These are phyloP conservation scores for Thelonectria olida DNA, from an alignment of 2,329 filamentous ascomycete species.

Conservation along the genomic window DNA sequence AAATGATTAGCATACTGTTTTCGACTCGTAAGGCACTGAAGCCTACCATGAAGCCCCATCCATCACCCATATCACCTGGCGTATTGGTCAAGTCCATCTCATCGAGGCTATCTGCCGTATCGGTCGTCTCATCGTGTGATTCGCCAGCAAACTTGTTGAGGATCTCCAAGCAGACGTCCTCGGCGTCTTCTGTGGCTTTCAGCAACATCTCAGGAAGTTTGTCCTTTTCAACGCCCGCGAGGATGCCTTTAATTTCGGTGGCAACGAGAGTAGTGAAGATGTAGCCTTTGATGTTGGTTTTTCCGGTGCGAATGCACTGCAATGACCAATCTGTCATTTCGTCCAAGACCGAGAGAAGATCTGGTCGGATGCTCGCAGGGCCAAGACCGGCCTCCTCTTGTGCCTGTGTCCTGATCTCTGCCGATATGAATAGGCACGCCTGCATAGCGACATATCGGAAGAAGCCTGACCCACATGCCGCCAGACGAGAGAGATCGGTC, in stretches of 20 bases:
- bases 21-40: background rate
- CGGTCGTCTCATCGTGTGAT: conserved; percentile 3
- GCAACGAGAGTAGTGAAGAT: conserved; percentile 46
- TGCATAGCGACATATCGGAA: conserved; percentile 49
- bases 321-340: conserved; percentile 53
- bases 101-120: background rate
- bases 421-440: conserved; percentile 47
- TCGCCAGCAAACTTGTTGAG: conserved; percentile 43
- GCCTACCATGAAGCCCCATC: conserved; percentile 41
- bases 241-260: conserved; percentile 54
- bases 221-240: conserved; percentile 45
- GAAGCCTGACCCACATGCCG: conserved; percentile 51
- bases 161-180: conserved; percentile 44
- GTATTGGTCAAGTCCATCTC: background rate
- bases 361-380: conserved; percentile 46
- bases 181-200: conserved; percentile 48
- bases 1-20: background rate
- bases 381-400: conserved; percentile 52
- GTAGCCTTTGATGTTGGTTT: conserved; percentile 65
- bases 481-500: conserved; percentile 49
- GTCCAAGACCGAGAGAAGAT: conserved; percentile 53
- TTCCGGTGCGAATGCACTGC: conserved; percentile 54
- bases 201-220: conserved; percentile 48
- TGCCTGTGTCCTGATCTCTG: conserved; percentile 53
- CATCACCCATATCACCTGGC: conserved; percentile 21